These are phyloP conservation scores for Triadica sebifera DNA, from an alignment of 345 rosid genomes.

Conservation along the genomic window DNA sequence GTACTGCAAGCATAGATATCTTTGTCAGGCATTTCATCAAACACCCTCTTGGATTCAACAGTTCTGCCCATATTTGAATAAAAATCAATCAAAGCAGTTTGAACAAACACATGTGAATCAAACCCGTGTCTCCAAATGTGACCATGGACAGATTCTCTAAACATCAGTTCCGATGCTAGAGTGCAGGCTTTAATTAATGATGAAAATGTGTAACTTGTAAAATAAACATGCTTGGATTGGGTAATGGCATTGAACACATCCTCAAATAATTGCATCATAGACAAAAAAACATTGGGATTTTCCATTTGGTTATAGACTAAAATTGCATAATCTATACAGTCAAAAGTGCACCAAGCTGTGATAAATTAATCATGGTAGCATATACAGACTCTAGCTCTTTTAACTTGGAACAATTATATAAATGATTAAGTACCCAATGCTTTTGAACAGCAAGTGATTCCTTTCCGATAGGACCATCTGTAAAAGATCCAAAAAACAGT, in stretches of 20 bases:
- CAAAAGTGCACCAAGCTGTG: constrained; percentile 39
- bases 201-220: constrained; percentile 64
- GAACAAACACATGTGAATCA: constrained; percentile 54
- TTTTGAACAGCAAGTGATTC: not conserved
- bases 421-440: constrained; percentile 13
- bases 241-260: constrained; percentile 33
- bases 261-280: constrained; percentile 64
- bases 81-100: constrained; percentile 62
- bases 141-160: constrained; percentile 57
- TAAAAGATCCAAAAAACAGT: not conserved
- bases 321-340: constrained; percentile 41
- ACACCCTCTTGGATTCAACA: constrained; percentile 50
- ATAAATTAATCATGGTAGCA: constrained; percentile 64
- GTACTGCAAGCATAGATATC: constrained; percentile 58
- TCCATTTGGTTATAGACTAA: constrained; percentile 45
- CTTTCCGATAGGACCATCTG: not conserved
- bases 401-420: constrained; percentile 34
- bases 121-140: constrained; percentile 63
- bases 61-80: constrained; percentile 43
- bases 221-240: constrained; percentile 45
- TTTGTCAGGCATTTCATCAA: constrained; percentile 70
- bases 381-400: constrained; percentile 45
- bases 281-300: constrained; percentile 61
- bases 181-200: constrained; percentile 61
- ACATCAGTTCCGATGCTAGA: constrained; percentile 22